Conservation (phyloP, 176 grass and related monocot species). For the Oryza officinalis region DNA sequence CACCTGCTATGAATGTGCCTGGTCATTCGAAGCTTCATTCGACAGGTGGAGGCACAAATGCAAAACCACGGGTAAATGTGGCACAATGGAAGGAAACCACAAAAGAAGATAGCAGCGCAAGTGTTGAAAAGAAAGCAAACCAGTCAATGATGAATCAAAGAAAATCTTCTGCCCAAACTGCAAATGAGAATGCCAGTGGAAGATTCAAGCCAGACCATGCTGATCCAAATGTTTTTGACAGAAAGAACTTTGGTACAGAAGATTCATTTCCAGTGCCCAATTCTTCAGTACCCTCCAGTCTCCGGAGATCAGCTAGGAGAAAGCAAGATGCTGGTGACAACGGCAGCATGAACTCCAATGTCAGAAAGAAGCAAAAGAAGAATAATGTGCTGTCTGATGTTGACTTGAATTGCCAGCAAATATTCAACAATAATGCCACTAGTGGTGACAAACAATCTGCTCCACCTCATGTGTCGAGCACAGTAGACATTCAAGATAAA, state of each 20-base stretch:
- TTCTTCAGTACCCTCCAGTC: slow-evolving; percentile 27
- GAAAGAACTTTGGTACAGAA: slow-evolving; percentile 28
- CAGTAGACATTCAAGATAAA: slow-evolving; percentile 37
- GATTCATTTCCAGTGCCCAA: slow-evolving; percentile 20
- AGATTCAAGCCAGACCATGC: slow-evolving; percentile 10
- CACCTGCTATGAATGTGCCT: slow-evolving; percentile 19
- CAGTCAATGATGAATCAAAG: background rate
- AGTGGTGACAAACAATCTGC: slow-evolving; percentile 24
- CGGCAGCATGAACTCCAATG: slow-evolving; percentile 1
- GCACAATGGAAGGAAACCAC: background rate
- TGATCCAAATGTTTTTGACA: slow-evolving; percentile 18
- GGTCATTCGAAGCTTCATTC: slow-evolving; percentile 36
- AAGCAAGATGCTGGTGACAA: slow-evolving; percentile 37
- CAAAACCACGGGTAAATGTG: slow-evolving; percentile 24
- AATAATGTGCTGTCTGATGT: slow-evolving; percentile 37
- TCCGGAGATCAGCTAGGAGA: slow-evolving; percentile 43
- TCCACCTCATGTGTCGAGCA: slow-evolving; percentile 34
- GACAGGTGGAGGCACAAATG: slow-evolving; percentile 22
- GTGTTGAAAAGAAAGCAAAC: slow-evolving; percentile 34
- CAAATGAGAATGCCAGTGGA: slow-evolving; percentile 18
- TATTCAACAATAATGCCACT: slow-evolving; percentile 21
- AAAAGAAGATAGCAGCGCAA: background rate
- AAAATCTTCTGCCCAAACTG: slow-evolving; percentile 30
- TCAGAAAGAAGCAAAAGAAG: slow-evolving; percentile 42
- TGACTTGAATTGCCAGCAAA: slow-evolving; percentile 17